Evolutionary conservation across 805 yeast species (phyloP).

Genomic region (Wickerhamiella sergipiensis): DNA sequence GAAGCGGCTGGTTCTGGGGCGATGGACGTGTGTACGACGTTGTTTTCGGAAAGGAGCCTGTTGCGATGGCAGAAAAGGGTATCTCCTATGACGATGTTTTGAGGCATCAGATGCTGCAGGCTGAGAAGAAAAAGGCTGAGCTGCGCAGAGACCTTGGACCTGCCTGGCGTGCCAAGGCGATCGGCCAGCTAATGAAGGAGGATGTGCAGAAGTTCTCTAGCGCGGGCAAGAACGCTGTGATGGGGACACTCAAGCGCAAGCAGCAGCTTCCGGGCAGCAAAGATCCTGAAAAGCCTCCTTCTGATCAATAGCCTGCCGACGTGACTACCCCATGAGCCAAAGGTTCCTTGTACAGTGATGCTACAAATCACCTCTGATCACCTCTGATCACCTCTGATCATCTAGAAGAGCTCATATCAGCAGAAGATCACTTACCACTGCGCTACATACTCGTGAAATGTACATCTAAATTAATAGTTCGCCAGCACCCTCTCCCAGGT

Average conservation of each 20-base stretch:
- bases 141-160: slow-evolving; percentile 43
- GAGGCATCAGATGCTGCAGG: slow-evolving; percentile 35
- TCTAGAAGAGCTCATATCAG: too few relatives aligned
- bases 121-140: slow-evolving; percentile 36
- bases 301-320: too few relatives aligned
- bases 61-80: slow-evolving; percentile 66
- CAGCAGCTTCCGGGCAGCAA: neutral
- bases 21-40: slow-evolving; percentile 78
- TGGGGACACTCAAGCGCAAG: slow-evolving; percentile 5
- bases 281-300: too few relatives aligned
- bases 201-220: slow-evolving; percentile 26
- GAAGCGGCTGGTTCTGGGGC: slow-evolving; percentile 87
- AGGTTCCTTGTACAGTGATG: too few relatives aligned
- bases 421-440: too few relatives aligned
- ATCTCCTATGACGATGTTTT: slow-evolving; percentile 46
- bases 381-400: too few relatives aligned
- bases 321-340: too few relatives aligned
- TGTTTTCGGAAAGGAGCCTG: slow-evolving; percentile 63
- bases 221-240: slow-evolving; percentile 16
- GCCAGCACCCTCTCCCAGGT: slow-evolving; percentile 8
- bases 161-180: slow-evolving; percentile 44
- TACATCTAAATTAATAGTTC: neutral
- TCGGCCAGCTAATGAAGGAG: slow-evolving; percentile 31
- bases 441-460: neutral
- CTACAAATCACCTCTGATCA: too few relatives aligned